phyloP scores from a whole-genome alignment of 2,329 filamentous ascomycete genomes.

The Penicillium sp. region DNA sequence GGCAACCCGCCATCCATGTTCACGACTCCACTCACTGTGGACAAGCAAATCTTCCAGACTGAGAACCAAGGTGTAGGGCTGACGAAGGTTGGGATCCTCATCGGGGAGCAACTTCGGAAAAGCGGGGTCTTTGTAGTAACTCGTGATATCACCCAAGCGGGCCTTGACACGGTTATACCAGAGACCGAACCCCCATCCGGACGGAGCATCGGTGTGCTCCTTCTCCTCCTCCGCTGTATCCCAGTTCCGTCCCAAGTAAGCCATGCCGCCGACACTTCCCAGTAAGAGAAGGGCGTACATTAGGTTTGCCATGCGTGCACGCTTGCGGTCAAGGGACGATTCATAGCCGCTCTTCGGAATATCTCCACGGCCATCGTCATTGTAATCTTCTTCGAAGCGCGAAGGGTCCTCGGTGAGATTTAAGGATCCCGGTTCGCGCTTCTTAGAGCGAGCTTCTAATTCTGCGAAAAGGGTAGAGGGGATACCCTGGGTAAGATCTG shows the following conservation, averaged over 20 bases:
- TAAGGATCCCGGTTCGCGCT: conserved; percentile 43
- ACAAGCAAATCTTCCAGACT: conserved; percentile 93
- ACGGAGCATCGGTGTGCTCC: conserved; percentile 72
- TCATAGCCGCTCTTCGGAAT: conserved; percentile 82
- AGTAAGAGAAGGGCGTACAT: conserved; percentile 68
- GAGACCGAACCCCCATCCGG: conserved; percentile 74
- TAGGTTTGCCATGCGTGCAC: conserved; percentile 76
- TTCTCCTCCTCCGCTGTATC: conserved; percentile 73
- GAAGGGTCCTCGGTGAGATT: conserved; percentile 60
- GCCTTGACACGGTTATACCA: conserved; percentile 84
- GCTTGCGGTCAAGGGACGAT: conserved; percentile 84
- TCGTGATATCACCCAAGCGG: conserved; percentile 74
- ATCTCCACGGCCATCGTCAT: conserved; percentile 60
- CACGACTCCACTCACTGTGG: conserved; percentile 91
- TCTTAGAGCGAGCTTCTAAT: conserved; percentile 55
- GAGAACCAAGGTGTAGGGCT: conserved; percentile 90
- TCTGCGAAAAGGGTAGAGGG: conserved; percentile 88
- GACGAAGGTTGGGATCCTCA: conserved; percentile 74
- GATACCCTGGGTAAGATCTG: conserved; percentile 92
- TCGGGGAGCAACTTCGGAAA: conserved; percentile 88
- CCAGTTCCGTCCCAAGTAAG: conserved; percentile 89
- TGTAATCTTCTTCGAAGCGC: conserved; percentile 51
- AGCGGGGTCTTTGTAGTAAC: conserved; percentile 94
- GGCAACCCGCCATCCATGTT: conserved; percentile 93
- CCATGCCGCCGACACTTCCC: conserved; percentile 61